Percentiles rank a stretch among this genome's conserved stretches.
Evolutionary conservation across 495 filamentous ascomycete genomes (phyloP).

Genomic region (Entonaema liquescens): DNA sequence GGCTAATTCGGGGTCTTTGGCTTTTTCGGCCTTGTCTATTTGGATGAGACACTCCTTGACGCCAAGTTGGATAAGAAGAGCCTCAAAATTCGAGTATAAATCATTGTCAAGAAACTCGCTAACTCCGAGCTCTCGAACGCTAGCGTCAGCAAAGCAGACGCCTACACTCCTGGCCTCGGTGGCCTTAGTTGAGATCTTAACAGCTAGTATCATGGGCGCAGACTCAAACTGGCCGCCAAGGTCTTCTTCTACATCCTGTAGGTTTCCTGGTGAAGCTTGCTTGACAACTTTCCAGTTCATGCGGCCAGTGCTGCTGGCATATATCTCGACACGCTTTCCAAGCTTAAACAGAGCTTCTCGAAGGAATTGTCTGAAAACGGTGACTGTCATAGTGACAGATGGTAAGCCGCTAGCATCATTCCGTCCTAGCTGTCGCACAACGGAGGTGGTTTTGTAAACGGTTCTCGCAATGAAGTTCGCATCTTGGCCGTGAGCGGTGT

Average conservation of each 20-base stretch:
- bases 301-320: constrained; percentile 73
- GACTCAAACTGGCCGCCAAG: constrained; percentile 87
- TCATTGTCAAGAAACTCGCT: constrained; percentile 99
- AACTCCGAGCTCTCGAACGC: constrained; percentile 92
- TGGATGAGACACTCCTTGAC: constrained; percentile 92
- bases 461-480: constrained; percentile 93
- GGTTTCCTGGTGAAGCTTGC: constrained; percentile 92
- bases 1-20: constrained; percentile 86
- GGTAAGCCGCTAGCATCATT: constrained; percentile 82
- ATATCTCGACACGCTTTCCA: constrained; percentile 91
- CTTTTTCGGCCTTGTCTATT: constrained; percentile 69
- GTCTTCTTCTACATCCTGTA: constrained; percentile 97
- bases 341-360: constrained; percentile 92
- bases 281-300: constrained; percentile 92
- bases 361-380: constrained; percentile 94
- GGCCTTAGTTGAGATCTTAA: constrained; percentile 89
- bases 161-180: constrained; percentile 86
- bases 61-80: constrained; percentile 92
- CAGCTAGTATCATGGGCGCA: constrained; percentile 91
- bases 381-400: constrained; percentile 92
- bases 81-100: constrained; percentile 97
- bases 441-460: constrained; percentile 96
- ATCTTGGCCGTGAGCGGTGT: constrained; percentile 91
- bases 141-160: constrained; percentile 98
- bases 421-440: constrained; percentile 86